These are phyloP conservation scores for Butyriboletus appendiculatus DNA, from an alignment of 1,284 basidiomycete genomes.

Conservation along the genomic window DNA sequence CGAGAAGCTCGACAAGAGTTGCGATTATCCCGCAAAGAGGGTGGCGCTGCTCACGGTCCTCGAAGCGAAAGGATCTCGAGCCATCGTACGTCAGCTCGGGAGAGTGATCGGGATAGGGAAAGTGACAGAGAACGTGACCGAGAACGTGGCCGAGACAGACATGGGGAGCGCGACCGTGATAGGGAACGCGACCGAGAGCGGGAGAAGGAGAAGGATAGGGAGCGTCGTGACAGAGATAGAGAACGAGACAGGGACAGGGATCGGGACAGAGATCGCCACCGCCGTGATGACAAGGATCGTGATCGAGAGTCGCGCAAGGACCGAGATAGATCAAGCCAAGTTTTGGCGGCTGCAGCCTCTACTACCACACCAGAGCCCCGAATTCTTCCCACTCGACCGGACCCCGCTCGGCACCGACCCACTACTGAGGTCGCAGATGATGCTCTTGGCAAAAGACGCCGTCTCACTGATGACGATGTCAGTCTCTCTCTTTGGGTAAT, in stretches of 20 bases:
- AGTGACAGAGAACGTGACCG: conserved; percentile 48
- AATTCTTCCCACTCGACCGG: conserved; percentile 56
- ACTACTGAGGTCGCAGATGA: conserved; percentile 48
- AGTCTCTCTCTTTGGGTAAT: conserved; percentile 29
- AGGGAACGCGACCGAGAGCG: conserved; percentile 42
- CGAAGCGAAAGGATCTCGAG: conserved; percentile 44
- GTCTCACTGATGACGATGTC: conserved; percentile 64
- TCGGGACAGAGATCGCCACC: conserved; percentile 37
- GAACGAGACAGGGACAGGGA: conserved; percentile 43
- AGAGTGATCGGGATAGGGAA: conserved; percentile 44
- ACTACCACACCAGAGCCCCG: conserved; percentile 47
- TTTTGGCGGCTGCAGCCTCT: conserved; percentile 30
- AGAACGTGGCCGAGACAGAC: conserved; percentile 45
- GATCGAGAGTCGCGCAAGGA: conserved; percentile 51
- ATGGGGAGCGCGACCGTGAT: conserved; percentile 47
- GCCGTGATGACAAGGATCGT: conserved; percentile 40
- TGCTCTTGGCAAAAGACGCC: conserved; percentile 65
- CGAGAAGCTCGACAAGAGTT: conserved; percentile 46
- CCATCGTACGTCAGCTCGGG: conserved; percentile 37
- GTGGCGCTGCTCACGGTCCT: conserved; percentile 48
- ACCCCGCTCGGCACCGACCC: conserved; percentile 54
- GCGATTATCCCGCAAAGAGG: conserved; percentile 41
- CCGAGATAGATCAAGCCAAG: conserved; percentile 44
- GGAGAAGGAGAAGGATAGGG: conserved; percentile 42
- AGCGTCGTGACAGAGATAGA: conserved; percentile 43